Base-by-base conservation (phyloP, 305 asterid species). In the Galium porrigens region DNA sequence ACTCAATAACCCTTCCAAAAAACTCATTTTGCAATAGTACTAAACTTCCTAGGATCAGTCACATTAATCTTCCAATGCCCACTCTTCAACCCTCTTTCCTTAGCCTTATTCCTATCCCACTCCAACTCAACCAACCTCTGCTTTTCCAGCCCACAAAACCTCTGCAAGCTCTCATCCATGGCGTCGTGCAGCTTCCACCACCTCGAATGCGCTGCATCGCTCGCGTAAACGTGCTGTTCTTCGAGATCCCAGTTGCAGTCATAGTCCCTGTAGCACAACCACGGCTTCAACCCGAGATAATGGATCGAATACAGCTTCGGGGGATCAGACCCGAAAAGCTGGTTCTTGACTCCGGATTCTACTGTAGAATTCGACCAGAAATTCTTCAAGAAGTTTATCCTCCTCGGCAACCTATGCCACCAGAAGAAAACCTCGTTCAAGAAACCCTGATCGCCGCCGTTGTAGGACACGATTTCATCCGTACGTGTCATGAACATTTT, bases 401-500 rank as follows among this genome's bases (percentile, higher is more conserved):
- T 71, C 58, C 94, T 58, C 3, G 96, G 94, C 56, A 90, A 51
- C 15, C 97, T 68, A 66, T 90, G 97, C 97, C 96, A 88, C 90
- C 90, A 86, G 3, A 84, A 90, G 63, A 81, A 90, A 0, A 88
- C 71, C 78, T 90, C 95, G 70, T 90, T 90, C 7, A 90, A 71
- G 36, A 83, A 90, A 0, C 97, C 95, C 64, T 90, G 96, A n/a
- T 90, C 97, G 14, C 97, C 97, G 44, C 97, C 97, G 58, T 90
- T 90, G 78, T 88, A 86, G 4, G 97, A 90, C 17, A 80, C 75
- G 3, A 90, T 79, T 48, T 85, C 84, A n/a, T 70, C 63, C 53
- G 74, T 73, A 1, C 75, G 81, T 33, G 77, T 36, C 90, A 90
- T 88, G 32, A 88, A 74, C 86, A 79, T 78, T 11, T 70, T 73